Base-by-base conservation (phyloP, 1,284 basidiomycete species). In the Irpex rosettiformis region DNA sequence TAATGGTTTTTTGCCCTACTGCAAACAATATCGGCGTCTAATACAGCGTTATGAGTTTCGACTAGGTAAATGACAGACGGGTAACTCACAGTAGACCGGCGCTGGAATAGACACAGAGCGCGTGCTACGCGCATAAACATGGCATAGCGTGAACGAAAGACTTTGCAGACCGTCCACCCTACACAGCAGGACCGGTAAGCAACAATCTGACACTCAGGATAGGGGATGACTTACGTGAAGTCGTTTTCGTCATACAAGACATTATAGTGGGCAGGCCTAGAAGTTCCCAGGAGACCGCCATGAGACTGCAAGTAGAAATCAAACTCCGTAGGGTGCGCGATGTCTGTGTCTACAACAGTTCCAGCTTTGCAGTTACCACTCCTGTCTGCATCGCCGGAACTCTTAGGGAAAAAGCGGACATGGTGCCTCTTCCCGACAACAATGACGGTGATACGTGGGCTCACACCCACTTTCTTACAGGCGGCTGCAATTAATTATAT, bases 1-100 rank as follows among this genome's bases (percentile, higher is more conserved):
- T 88, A 93, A 67, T 93, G 91, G 66, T 89, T 89, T 74, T 88
- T 89, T 0, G 89, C 88, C 3, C 89, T 79, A 1, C 86, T 79
- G 65, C 89, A 93, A n/a, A 93, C 89, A 54, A 91, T 90, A 69
- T 92, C 89, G 6, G 89, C 89, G 69, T 92, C 90, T 92, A 58
- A 45, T 18, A 22, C 21, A 45, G 21, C 18, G n/a, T 21, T 25
- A 24, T 42, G 40, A 45, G 40, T 21, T 37, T 48, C 16, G 27
- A 33, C 59, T 7, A 63, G 52, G 28, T 13, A 25, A 24, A 28
- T 27, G 52, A 61, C 40, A 54, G 53, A 58, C 48, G 29, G 29
- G 33, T 28, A 52, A 62, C 88, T 69, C 64, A 91, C 90, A 93
- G 65, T 92, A 93, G 0, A 92, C 89, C 0, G 91, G 91, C 0